Base-by-base conservation (phyloP, 805 yeast genomes). In the Candida nonsorbophila region DNA sequence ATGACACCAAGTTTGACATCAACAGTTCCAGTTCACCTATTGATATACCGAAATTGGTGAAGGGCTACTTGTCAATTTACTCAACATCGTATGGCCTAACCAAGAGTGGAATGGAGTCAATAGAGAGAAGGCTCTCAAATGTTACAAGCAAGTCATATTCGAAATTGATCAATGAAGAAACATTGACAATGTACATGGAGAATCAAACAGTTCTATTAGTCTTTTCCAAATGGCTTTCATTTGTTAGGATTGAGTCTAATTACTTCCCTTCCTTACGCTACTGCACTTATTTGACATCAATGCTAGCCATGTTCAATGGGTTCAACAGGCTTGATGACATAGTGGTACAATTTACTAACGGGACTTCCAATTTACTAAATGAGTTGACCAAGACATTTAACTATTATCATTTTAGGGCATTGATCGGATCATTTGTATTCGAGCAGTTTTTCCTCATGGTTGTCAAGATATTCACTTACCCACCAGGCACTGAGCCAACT, bases 191-290 rank as follows among this genome's bases (percentile, higher is more conserved):
- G n/a, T n/a, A n/a, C n/a, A n/a, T n/a, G 7, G 37, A 37, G 28
- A 41, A 37, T 31, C 58, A 50, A 25, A 16, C 34, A 3, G 30
- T 35, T 7, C 30, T 44, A 7, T 21, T 30, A 6, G 28, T 42
- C 11, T 41, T 45, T 30, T 33, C 47, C 6, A 38, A 50, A 25
- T 53, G 58, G 58, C 36, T 55, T 14, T 41, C 49, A 10, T 46
- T 56, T 26, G 36, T 53, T 8, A 41, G 47, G 20, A 31, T 53
- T 9, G 62, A 55, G 31, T 27, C 40, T 3, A 41, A 37, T 11
- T 49, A 56, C 37, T 56, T 52, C 29, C 57, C 62, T 1, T 40
- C 53, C 9, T 40, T 56, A 23, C 28, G 58, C 17, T 53, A 42
- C 29, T 32, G 49, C 3, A 40, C 52, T 13, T 54, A 48, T 35